Base-by-base conservation (phyloP, 345 rosid species). In the Ailanthus altissimus region DNA sequence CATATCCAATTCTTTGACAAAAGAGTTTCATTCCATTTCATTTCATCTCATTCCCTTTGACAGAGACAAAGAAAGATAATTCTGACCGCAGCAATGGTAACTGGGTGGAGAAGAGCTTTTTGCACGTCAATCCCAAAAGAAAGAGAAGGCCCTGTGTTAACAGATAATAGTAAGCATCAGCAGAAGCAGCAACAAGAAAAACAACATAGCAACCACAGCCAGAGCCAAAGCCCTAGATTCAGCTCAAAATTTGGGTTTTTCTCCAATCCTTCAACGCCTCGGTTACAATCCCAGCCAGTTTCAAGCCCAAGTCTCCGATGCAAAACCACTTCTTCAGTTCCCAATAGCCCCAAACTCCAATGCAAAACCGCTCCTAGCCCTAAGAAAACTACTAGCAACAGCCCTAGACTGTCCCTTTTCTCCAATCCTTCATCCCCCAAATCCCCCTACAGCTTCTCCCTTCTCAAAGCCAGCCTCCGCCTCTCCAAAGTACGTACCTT, bases 261-360 rank as follows among this genome's bases (percentile, higher is more conserved):
- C 83, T 90, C 94, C 6, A 89, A 92, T 78, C 92, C 96, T 62
- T 88, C 97, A n/a, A 89, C 98, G 20, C 97, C 98, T 3, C 86
- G 86, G 25, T 80, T 85, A 5, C 89, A 83, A 65, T 67, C 93
- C 50, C 89, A 86, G 66, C 86, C 82, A 20, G 83, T 81, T 72
- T 83, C 89, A 5, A 76, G 65, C 75, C 81, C 92, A 9, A 75
- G 70, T 16, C 86, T 91, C 78, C 89, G 88, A 23, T 93, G 98
- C 81, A 87, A 90, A 26, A 87, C 97, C 68, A 75, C 86, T 2
- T 80, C 92, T 14, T 86, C 97, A 23, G 78, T 74, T 23, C 90
- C 90, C 6, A 79, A 76, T 67, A 91, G 90, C 85, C 94, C 97
- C 61, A 89, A 83, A 62, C 90, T 86, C 75, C 91, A 84, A 12